phyloP scores from a whole-genome alignment of 306 rosid genomes.

The Glycine tomentella region DNA sequence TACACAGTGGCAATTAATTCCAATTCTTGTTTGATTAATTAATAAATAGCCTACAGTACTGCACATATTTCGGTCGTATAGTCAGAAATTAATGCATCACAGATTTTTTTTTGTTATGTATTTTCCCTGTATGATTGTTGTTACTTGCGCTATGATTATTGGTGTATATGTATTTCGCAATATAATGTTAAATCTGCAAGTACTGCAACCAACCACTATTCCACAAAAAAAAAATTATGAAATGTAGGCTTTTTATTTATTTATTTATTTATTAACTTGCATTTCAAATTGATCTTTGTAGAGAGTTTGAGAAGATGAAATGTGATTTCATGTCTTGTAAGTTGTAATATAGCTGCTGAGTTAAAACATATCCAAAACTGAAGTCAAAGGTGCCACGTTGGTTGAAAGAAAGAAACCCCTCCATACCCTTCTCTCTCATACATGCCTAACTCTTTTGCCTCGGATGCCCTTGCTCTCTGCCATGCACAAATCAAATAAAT shows the following conservation, averaged over 20 bases:
- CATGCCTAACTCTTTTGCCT: conserved; percentile 71
- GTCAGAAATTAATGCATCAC: conserved; percentile 1
- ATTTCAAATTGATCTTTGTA: conserved; percentile 52
- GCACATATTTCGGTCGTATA: conserved; percentile 15
- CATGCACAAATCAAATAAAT: conserved; percentile 19
- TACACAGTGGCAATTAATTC: neutral
- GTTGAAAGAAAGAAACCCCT: conserved; percentile 60
- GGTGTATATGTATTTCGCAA: conserved; percentile 4
- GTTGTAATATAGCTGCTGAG: conserved; percentile 49
- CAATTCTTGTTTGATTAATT: conserved; percentile 5
- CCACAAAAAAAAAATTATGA: neutral
- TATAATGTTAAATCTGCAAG: conserved; percentile 18
- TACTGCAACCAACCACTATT: conserved; percentile 14
- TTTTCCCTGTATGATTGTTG: neutral
- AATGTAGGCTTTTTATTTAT: conserved; percentile 31
- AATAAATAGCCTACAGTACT: neutral
- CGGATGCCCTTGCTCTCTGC: conserved; percentile 78
- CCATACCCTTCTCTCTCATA: conserved; percentile 70
- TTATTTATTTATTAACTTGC: conserved; percentile 46
- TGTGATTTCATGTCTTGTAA: conserved; percentile 52
- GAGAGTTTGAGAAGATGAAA: conserved; percentile 43
- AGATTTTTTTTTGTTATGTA: neutral
- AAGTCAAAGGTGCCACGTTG: conserved; percentile 80
- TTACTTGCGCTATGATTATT: neutral
- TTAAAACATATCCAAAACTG: conserved; percentile 57